Evolutionary conservation across 768 basidiomycete genomes (phyloP).

Genomic region (Termitomyces sp.): DNA sequence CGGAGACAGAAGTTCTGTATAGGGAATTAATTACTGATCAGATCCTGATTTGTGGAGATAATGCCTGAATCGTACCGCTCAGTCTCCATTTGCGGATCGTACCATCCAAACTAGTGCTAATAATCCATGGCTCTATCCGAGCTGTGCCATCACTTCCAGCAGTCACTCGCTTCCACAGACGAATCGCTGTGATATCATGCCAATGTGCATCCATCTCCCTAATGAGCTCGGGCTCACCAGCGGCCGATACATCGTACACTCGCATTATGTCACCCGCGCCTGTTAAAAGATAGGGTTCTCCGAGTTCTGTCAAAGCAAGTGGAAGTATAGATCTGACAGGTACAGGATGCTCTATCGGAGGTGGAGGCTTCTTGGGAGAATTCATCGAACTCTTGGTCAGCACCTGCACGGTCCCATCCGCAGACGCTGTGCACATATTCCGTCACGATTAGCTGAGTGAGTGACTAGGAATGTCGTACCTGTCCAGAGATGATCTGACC

Average conservation of each 20-base stretch:
- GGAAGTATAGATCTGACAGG: conserved; percentile 77
- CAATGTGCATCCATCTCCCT: conserved; percentile 82
- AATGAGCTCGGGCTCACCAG: conserved; percentile 69
- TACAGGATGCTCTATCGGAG: conserved; percentile 55
- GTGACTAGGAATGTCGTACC: conserved; percentile 43
- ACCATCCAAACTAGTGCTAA: conserved; percentile 83
- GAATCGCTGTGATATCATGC: conserved; percentile 81
- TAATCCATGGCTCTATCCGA: conserved; percentile 74
- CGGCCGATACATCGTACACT: conserved; percentile 72
- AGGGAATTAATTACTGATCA: not conserved
- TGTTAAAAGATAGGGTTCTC: conserved; percentile 74
- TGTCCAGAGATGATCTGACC: conserved; percentile 82
- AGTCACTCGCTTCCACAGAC: conserved; percentile 63
- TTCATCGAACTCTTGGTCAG: conserved; percentile 39
- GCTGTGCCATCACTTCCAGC: conserved; percentile 42
- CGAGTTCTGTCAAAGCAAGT: conserved; percentile 58
- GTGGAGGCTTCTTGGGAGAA: conserved; percentile 35
- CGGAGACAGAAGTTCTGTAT: conserved; percentile 41
- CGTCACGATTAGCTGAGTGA: not conserved
- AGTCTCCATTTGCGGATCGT: conserved; percentile 87
- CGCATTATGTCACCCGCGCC: conserved; percentile 83
- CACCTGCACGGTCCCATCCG: conserved; percentile 82
- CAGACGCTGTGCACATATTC: conserved; percentile 60
- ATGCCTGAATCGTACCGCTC: conserved; percentile 40
- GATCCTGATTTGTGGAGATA: not conserved